Evolutionary conservation across 2,329 filamentous ascomycete genomes (phyloP), one percentile per base, ranked within the genome.

Genomic region (Clarireedia monteithiana): DNA sequence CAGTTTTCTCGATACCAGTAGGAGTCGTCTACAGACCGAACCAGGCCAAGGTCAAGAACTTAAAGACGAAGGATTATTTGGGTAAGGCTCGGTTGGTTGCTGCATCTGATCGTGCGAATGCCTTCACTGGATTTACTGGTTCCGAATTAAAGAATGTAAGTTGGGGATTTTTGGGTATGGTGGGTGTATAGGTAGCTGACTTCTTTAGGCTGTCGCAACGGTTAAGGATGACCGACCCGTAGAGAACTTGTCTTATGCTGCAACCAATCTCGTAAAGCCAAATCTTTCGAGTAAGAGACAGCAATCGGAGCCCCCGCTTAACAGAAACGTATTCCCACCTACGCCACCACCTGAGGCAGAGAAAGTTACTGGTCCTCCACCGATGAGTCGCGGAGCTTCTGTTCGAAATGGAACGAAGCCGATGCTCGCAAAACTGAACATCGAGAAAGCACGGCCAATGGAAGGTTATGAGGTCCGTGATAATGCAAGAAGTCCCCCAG

Each of bases 1-100:
- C 94, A 0, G 94, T 99, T 44, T 99, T 99, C 74, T 97, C 91
- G 0, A 97, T 97, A 53, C 94, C 94, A 0, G 91, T 97, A 12
- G 94, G 94, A 24, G 89, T 96, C 34, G 82, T 99, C 15, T 99
- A 97, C 73, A 81, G 94, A 57, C 94, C 94, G 23, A 97, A 96
- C 69, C 91, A 95, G 67, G 91, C 94, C 61, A 99, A 99, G 73
- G 94, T 99, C 63, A 95, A 95, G 73, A 99, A 99, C 68, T 77
- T 99, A 66, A 96, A 96, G 77, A 89, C 91, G 23, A 97, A 97
- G 71, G 91, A 99, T 69, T 99, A 99, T 67, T 83, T 99, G 3
- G 94, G 94, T 59, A 96, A 96, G 72, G 91, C 94, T n/a, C 83
- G 90, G 58, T 77, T 99, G 36, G 89, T 99, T 7, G 94, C 94